Base-by-base conservation (phyloP, 2,329 filamentous ascomycete species). In the Pseudogymnoascus sp. region DNA sequence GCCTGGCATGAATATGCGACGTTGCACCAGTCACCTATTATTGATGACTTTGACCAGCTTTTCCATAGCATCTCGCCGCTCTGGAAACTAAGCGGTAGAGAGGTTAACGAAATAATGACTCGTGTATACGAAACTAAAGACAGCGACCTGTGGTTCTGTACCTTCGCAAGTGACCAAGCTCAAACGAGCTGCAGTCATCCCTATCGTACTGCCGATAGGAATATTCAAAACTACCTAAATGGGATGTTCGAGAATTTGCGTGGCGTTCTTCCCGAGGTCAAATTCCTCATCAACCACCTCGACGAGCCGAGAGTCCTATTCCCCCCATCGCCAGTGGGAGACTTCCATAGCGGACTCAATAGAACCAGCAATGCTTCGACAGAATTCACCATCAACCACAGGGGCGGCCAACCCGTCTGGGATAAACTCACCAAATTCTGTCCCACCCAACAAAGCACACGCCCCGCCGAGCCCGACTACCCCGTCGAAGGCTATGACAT, bases 31-130 rank as follows among this genome's bases (percentile, higher is more conserved):
- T 81, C 79, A 0, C 72, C 73, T 0, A 74, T 82, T n/a, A 80
- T 83, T 34, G 80, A 83, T 63, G 77, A 82, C 2, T 83, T 79
- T 28, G 78, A 83, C 40, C 72, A 68, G 0, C 78, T 83, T 2
- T 69, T 75, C 42, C 64, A 77, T 0, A 65, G 70, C 0, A 66
- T 83, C 1, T 68, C 70, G 0, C 80, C 79, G 0, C 79, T 82
- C 40, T 72, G 74, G 63, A 71, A 65, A 3, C 31, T 80, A 0
- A 76, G 73, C 31, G 78, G 77, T 0, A 64, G 67, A 0, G 71
- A 77, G 8, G 56, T 63, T 28, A 49, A 46, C 5, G 59, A 62
- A 3, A 62, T 64, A 16, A 60, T 63, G 3, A 61, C 66, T 62
- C 0, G 69, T 34, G 46, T 18, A 8, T 56, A 56, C n/a, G 25